Conservation (phyloP, 2,329 filamentous ascomycete genomes). For the Ophiostoma quercus region DNA sequence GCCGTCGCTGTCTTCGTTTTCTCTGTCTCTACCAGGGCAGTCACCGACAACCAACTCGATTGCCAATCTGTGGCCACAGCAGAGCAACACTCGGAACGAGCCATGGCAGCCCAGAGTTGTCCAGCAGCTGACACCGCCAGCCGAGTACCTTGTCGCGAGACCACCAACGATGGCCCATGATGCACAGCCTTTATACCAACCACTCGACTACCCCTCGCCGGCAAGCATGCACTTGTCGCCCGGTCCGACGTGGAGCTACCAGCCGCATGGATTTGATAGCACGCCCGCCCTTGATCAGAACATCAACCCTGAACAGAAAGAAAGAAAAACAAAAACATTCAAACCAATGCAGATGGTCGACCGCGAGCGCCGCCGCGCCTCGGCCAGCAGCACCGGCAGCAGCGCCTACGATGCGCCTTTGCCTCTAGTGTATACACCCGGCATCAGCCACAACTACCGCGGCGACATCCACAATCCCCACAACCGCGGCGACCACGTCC, state of each 20-base stretch:
- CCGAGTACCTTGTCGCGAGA: too few species aligned
- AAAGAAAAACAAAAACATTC: constrained; percentile 17
- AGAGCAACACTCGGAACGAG: too few species aligned
- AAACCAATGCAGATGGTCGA: constrained; percentile 27
- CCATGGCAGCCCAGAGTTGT: too few species aligned
- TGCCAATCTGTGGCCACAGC: background rate
- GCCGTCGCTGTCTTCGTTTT: background rate
- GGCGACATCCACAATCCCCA: constrained; percentile 26
- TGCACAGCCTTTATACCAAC: too few species aligned
- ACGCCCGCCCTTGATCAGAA: too few species aligned
- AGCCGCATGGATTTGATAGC: too few species aligned
- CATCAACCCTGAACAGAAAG: too few species aligned
- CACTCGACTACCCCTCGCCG: too few species aligned
- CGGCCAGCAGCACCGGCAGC: constrained; percentile 21
- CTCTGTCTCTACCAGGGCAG: background rate
- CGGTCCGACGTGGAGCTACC: background rate
- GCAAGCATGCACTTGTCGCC: too few species aligned
- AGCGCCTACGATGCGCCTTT: background rate
- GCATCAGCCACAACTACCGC: constrained; percentile 27
- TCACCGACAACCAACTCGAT: background rate
- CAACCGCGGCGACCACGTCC: constrained; percentile 26
- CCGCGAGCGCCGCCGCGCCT: constrained; percentile 21
- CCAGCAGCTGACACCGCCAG: background rate
- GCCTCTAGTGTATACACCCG: background rate
- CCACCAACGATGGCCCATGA: too few species aligned